Conservation (phyloP, 768 basidiomycete genomes). For the Tricholomella constricta region DNA sequence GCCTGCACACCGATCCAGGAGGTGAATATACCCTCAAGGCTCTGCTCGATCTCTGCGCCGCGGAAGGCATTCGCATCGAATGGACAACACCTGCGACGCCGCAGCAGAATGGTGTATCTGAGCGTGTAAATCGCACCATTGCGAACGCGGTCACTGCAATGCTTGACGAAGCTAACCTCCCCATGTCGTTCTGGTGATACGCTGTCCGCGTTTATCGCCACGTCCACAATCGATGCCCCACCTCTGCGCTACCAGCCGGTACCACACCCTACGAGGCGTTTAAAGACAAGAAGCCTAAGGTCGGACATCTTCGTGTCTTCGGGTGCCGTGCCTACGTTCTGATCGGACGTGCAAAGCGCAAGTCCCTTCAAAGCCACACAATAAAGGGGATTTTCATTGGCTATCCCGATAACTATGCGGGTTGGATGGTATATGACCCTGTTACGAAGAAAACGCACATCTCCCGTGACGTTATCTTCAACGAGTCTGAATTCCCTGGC, state of each 20-base stretch:
- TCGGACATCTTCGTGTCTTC: slow-evolving; percentile 28
- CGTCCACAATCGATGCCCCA: background rate
- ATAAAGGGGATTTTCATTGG: slow-evolving; percentile 31
- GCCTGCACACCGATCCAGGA: slow-evolving; percentile 33
- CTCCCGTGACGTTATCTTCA: slow-evolving; percentile 27
- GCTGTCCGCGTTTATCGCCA: background rate
- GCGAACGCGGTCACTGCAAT: slow-evolving; percentile 28
- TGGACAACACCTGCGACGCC: slow-evolving; percentile 25
- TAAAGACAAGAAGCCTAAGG: background rate
- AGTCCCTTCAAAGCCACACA: slow-evolving; percentile 20
- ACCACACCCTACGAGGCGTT: background rate
- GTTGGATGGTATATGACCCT: slow-evolving; percentile 30
- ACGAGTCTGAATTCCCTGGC: slow-evolving; percentile 32
- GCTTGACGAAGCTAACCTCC: too few relatives aligned
- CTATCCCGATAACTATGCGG: slow-evolving; percentile 25
- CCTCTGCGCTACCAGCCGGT: background rate
- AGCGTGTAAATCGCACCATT: slow-evolving; percentile 38
- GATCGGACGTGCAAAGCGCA: slow-evolving; percentile 30
- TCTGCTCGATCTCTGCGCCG: slow-evolving; percentile 20
- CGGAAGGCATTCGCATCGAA: slow-evolving; percentile 22
- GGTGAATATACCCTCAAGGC: slow-evolving; percentile 32
- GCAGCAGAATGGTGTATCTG: slow-evolving; percentile 47
- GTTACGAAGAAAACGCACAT: slow-evolving; percentile 18
- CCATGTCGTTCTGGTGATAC: background rate
- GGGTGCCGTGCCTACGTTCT: slow-evolving; percentile 37